Conservation (phyloP, 1,139 yeast species). For the Petasospora fabianii region DNA sequence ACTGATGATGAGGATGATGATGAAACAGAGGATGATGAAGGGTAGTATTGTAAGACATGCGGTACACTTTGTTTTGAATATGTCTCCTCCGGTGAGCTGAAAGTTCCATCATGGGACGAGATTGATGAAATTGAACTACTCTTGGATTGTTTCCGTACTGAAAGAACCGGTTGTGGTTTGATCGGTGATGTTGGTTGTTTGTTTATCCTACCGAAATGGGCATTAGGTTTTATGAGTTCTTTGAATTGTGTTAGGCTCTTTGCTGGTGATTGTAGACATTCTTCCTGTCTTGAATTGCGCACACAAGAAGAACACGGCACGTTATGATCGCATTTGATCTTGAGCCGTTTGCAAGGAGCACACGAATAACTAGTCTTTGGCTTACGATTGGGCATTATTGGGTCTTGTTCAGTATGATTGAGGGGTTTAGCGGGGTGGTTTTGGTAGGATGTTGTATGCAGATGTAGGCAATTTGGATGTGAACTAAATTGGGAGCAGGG, state of each 20-base stretch:
- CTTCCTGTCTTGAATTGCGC: conserved; percentile 11
- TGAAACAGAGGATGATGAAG: too few species aligned
- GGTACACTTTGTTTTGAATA: too few species aligned
- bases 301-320: conserved; percentile 21
- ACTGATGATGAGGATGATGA: too few species aligned
- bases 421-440: not conserved
- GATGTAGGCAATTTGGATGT: not conserved
- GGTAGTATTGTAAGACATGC: too few species aligned
- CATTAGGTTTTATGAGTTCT: conserved; percentile 19
- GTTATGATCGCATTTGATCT: conserved; percentile 19
- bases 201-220: conserved; percentile 17
- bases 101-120: conserved; percentile 6
- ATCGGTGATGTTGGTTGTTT: conserved; percentile 9
- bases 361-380: conserved; percentile 20
- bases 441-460: not conserved
- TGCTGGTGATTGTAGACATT: conserved; percentile 18
- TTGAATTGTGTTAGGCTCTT: conserved; percentile 18
- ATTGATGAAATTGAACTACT: conserved; percentile 7
- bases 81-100: conserved; percentile 7
- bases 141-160: conserved; percentile 5
- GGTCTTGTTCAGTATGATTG: too few species aligned
- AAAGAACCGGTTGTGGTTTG: not conserved
- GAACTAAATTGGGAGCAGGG: not conserved
- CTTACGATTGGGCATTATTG: conserved; percentile 7
- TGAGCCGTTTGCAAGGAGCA: conserved; percentile 19